Conservation (phyloP, 2,329 filamentous ascomycete species). For the Zymoseptoria passerinii region DNA sequence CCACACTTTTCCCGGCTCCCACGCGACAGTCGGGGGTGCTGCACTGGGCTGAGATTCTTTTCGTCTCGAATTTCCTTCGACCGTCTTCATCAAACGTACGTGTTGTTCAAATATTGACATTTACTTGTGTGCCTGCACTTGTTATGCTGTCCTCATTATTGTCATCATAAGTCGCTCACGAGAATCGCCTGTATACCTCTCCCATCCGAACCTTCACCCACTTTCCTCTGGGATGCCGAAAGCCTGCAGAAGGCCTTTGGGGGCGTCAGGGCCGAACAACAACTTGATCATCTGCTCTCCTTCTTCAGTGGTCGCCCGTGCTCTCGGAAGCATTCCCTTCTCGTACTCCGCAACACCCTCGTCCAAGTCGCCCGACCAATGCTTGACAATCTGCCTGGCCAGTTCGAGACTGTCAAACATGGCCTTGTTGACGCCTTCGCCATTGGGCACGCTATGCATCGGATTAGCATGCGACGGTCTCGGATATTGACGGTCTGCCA, state of each 20-base stretch:
- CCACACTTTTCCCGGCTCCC: neutral
- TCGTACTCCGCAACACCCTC: slow-evolving; percentile 26
- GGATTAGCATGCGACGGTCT: too few species aligned
- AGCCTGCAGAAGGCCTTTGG: neutral
- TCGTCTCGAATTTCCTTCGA: too few species aligned
- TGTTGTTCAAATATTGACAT: too few species aligned
- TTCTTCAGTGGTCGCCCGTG: slow-evolving; percentile 3
- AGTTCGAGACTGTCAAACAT: slow-evolving; percentile 49
- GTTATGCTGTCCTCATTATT: neutral
- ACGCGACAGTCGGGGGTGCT: too few species aligned
- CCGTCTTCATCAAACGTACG: too few species aligned
- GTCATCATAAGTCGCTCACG: neutral
- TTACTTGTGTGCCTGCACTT: neutral
- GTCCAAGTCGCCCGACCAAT: slow-evolving; percentile 18
- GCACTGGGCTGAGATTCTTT: too few species aligned
- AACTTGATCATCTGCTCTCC: slow-evolving; percentile 5
- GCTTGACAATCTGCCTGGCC: slow-evolving; percentile 35
- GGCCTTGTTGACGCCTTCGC: slow-evolving; percentile 52
- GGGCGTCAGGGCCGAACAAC: slow-evolving; percentile 12
- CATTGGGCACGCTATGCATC: slow-evolving; percentile 41
- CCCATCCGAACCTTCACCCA: neutral
- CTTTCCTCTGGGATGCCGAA: neutral
- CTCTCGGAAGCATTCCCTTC: slow-evolving; percentile 27
- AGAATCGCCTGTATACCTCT: neutral
- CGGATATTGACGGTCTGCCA: too few species aligned